These are phyloP conservation scores for Tolypocladium nubicola DNA, from an alignment of 2,329 filamentous ascomycete genomes.

Conservation along the genomic window DNA sequence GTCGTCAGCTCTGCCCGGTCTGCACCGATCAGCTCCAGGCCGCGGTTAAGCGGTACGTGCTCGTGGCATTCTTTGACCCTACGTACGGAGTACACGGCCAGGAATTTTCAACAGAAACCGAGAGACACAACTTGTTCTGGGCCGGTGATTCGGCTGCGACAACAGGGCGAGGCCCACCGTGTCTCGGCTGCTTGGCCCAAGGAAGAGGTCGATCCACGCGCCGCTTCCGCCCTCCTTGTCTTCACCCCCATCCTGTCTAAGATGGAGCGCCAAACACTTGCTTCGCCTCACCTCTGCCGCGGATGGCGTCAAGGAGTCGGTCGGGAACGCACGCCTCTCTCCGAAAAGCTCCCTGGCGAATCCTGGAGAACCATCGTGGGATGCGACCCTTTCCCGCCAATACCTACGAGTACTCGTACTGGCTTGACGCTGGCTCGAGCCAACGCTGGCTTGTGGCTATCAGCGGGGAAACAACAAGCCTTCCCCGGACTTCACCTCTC, in stretches of 20 bases:
- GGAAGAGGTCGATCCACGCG: background rate
- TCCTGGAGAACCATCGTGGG: background rate
- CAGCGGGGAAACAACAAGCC: background rate
- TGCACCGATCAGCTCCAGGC: background rate
- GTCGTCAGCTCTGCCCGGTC: background rate
- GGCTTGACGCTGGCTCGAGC: background rate
- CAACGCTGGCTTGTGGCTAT: background rate
- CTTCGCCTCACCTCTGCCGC: background rate
- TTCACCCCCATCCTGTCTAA: background rate
- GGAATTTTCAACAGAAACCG: background rate
- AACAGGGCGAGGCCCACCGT: background rate
- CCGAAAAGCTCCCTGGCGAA: background rate
- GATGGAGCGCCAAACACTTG: background rate
- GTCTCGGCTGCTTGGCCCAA: background rate
- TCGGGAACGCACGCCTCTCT: background rate
- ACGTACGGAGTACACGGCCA: background rate
- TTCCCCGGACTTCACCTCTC: background rate
- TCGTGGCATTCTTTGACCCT: background rate
- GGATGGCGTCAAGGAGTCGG: background rate
- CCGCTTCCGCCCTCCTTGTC: slow-evolving; percentile 1
- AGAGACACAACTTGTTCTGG: background rate
- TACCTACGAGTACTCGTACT: background rate
- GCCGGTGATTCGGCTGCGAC: background rate
- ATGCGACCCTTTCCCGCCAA: background rate
- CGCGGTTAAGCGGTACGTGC: background rate